phyloP scores from a whole-genome alignment of 441 rosid species.

The Arabidopsis lyrata region DNA sequence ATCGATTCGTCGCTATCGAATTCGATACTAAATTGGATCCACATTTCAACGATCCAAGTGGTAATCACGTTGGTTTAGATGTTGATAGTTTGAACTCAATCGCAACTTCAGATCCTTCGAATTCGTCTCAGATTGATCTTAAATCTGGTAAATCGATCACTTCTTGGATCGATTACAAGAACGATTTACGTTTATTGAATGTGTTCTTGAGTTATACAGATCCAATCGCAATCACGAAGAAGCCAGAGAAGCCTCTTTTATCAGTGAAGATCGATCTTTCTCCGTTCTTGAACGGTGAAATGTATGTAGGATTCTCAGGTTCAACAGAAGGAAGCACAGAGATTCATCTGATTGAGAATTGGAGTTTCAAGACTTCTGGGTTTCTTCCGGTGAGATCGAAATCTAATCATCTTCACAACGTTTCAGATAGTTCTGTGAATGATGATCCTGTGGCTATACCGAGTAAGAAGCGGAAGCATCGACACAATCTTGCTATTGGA shows the following conservation, averaged over 20 bases:
- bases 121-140: slow-evolving; percentile 59
- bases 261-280: slow-evolving; percentile 69
- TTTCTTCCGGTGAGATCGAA: slow-evolving; percentile 62
- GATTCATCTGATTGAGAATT: slow-evolving; percentile 69
- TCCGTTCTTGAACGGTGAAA: slow-evolving; percentile 56
- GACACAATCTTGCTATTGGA: slow-evolving; percentile 61
- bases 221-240: slow-evolving; percentile 31
- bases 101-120: slow-evolving; percentile 59
- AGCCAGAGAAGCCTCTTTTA: slow-evolving; percentile 64
- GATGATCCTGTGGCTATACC: slow-evolving; percentile 51
- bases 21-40: slow-evolving; percentile 78
- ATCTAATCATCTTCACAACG: slow-evolving; percentile 68
- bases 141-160: slow-evolving; percentile 77
- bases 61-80: slow-evolving; percentile 80
- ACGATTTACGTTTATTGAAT: slow-evolving; percentile 57
- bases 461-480: slow-evolving; percentile 15
- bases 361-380: slow-evolving; percentile 78
- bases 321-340: slow-evolving; percentile 97
- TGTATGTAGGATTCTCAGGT: slow-evolving; percentile 86
- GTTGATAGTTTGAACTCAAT: slow-evolving; percentile 72
- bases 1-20: slow-evolving; percentile 79
- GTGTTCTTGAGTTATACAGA: slow-evolving; percentile 75
- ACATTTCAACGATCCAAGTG: slow-evolving; percentile 69
- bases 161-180: slow-evolving; percentile 90
- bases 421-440: slow-evolving; percentile 61